Evolutionary conservation across 345 rosid genomes (phyloP).

Genomic region (Rhodamnia argentea): DNA sequence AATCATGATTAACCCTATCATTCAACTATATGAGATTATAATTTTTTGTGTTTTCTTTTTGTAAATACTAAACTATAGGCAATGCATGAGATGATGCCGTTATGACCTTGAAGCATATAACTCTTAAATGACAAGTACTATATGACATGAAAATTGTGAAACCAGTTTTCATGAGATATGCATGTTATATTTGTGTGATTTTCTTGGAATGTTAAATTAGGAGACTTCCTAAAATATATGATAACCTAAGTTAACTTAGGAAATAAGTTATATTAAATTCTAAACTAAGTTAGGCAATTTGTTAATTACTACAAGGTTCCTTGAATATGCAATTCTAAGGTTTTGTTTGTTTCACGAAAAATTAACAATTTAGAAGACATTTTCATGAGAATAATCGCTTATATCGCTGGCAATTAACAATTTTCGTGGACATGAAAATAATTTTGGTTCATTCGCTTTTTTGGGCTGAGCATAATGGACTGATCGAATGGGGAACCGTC

Average conservation of each 20-base stretch:
- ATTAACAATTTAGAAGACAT: too few species aligned
- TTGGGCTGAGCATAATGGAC: too few species aligned
- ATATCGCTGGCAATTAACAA: too few species aligned
- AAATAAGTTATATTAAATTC: neutral
- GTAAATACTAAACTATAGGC: neutral
- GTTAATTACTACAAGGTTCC: neutral
- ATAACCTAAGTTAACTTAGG: neutral
- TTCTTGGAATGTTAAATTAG: neutral
- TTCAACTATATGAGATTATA: neutral
- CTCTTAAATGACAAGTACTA: neutral
- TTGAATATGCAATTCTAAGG: neutral
- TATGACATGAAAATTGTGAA: neutral
- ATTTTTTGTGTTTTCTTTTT: neutral
- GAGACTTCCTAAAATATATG: neutral
- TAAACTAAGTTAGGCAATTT: neutral
- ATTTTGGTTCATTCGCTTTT: too few species aligned
- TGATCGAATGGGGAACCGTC: too few species aligned
- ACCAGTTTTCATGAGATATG: neutral
- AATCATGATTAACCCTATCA: neutral
- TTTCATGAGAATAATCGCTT: too few species aligned
- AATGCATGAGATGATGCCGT: neutral
- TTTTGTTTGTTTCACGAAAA: too few species aligned
- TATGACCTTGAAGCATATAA: neutral
- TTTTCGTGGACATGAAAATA: too few species aligned
- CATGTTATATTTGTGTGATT: neutral